A percentile compares a stretch with the other conserved stretches of the same genome.
Evolutionary conservation across 176 grass and related monocot genomes (phyloP).

Genomic region (Rhynchospora breviuscula): DNA sequence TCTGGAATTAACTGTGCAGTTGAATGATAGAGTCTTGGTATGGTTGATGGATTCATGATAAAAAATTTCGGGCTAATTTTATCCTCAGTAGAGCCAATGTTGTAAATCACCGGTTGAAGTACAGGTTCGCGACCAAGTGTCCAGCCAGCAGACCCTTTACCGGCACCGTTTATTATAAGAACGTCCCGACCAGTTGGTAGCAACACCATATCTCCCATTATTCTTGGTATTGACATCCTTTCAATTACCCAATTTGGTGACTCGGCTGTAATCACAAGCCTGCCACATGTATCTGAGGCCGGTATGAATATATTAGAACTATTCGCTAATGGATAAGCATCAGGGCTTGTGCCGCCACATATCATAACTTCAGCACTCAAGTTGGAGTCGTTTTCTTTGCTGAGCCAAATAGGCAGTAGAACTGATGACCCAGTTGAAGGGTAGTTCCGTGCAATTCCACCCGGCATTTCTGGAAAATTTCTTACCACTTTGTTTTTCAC

Average conservation of each 20-base stretch:
- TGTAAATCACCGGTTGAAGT: conserved; percentile 7
- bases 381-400: background rate
- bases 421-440: conserved; percentile 34
- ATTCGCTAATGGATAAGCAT: background rate
- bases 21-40: conserved; percentile 37
- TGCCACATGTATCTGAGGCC: conserved; percentile 20
- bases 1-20: conserved; percentile 26
- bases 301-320: conserved; percentile 1
- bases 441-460: conserved; percentile 30
- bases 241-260: conserved; percentile 26
- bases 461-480: conserved; percentile 21
- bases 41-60: conserved; percentile 13
- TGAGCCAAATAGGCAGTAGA: conserved; percentile 23
- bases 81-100: background rate
- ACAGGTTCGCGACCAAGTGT: background rate
- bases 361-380: conserved; percentile 27
- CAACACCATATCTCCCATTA: conserved; percentile 40
- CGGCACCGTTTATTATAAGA: conserved; percentile 25
- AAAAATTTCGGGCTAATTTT: conserved; percentile 12
- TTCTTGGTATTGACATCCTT: conserved; percentile 21
- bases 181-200: conserved; percentile 23
- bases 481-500: conserved; percentile 18
- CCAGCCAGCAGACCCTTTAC: conserved; percentile 27
- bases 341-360: conserved; percentile 24
- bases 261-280: conserved; percentile 27